Evolutionary conservation across 495 filamentous ascomycete species (phyloP).

Genomic region (Aspergillus nidulans): DNA sequence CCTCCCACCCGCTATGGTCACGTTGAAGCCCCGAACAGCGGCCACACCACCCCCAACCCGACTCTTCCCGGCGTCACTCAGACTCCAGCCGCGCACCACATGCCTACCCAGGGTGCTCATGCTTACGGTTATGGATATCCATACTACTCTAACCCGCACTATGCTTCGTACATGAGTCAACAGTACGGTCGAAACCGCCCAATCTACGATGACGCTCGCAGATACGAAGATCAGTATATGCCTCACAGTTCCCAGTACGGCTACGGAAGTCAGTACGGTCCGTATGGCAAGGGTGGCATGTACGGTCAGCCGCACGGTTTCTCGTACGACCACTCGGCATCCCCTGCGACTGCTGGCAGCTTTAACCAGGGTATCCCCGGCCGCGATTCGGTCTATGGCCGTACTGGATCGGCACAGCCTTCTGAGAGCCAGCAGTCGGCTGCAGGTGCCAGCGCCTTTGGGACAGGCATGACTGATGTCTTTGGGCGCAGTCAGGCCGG

Average conservation of each 20-base stretch:
- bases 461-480: slow-evolving; percentile 66
- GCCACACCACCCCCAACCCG: slow-evolving; percentile 84
- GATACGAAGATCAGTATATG: slow-evolving; percentile 53
- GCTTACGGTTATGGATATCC: slow-evolving; percentile 67
- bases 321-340: slow-evolving; percentile 74
- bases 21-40: slow-evolving; percentile 74
- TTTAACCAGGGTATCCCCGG: slow-evolving; percentile 65
- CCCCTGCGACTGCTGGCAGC: slow-evolving; percentile 63
- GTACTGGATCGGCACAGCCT: slow-evolving; percentile 68
- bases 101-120: slow-evolving; percentile 51
- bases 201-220: slow-evolving; percentile 53
- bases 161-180: slow-evolving; percentile 72
- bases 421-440: slow-evolving; percentile 61
- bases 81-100: slow-evolving; percentile 58
- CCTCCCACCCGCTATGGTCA: slow-evolving; percentile 65
- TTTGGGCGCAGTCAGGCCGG: slow-evolving; percentile 67
- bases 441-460: slow-evolving; percentile 58
- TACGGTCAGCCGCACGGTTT: slow-evolving; percentile 79
- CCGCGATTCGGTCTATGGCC: slow-evolving; percentile 75
- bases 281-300: slow-evolving; percentile 72
- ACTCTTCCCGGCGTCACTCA: slow-evolving; percentile 65
- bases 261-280: slow-evolving; percentile 68
- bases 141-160: slow-evolving; percentile 79
- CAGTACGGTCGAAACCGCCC: slow-evolving; percentile 50
- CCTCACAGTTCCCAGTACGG: slow-evolving; percentile 56